Percentiles rank a stretch among this genome's conserved stretches.
phyloP scores from a whole-genome alignment of 2,329 filamentous ascomycete species.

The Dendrostoma leiphaemia region DNA sequence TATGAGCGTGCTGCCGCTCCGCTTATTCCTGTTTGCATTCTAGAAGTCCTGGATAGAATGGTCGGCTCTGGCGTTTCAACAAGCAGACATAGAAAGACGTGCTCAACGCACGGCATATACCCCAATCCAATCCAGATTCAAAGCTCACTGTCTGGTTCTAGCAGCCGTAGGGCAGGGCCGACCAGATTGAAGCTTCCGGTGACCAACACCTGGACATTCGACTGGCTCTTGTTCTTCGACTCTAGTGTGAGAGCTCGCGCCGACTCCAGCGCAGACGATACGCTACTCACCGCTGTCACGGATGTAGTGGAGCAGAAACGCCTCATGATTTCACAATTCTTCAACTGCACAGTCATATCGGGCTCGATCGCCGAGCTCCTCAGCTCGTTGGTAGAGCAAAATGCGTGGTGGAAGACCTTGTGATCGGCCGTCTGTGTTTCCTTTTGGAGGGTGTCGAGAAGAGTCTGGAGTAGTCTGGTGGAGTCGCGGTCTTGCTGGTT shows the following conservation, averaged over 20 bases:
- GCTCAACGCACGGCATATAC: conserved; percentile 18
- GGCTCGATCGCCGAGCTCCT: conserved; percentile 6
- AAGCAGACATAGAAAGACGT: conserved; percentile 2
- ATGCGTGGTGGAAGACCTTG: conserved; percentile 18
- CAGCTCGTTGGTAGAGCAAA: conserved; percentile 16
- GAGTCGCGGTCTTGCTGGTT: conserved; percentile 90
- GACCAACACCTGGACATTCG: conserved; percentile 36
- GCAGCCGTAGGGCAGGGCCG: conserved; percentile 49
- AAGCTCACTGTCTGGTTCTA: conserved; percentile 35
- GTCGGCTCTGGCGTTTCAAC: not conserved
- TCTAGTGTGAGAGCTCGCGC: conserved; percentile 5
- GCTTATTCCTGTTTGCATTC: not conserved
- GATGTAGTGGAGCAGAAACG: conserved; percentile 13
- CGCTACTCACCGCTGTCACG: conserved; percentile 8
- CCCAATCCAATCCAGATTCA: conserved; percentile 17
- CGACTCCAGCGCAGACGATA: conserved; percentile 13
- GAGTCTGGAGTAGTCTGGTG: conserved; percentile 56
- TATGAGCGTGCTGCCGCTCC: conserved; percentile 10
- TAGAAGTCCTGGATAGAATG: not conserved
- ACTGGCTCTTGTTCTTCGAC: conserved; percentile 9
- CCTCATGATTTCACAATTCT: conserved; percentile 14
- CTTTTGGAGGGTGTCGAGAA: conserved; percentile 55
- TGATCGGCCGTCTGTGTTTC: conserved; percentile 33
- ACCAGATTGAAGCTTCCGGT: conserved; percentile 65
- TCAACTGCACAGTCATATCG: conserved; percentile 14